Conservation (phyloP, 768 basidiomycete species). For the Aureoboletus auriporus region DNA sequence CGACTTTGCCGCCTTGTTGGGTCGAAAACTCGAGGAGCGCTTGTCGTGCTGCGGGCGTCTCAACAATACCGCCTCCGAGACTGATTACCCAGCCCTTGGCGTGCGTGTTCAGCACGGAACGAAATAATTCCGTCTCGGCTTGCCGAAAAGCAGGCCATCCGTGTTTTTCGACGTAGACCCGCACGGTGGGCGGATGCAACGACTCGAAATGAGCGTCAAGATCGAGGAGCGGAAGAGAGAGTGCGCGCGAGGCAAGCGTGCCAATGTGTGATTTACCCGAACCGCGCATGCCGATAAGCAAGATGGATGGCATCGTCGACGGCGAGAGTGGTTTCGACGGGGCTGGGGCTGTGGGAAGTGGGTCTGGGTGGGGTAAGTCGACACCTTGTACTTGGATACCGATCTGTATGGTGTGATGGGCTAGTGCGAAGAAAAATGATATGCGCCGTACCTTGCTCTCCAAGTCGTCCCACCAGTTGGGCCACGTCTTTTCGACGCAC, state of each 20-base stretch:
- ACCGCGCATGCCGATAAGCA: constrained; percentile 95
- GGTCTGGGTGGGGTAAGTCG: constrained; percentile 49
- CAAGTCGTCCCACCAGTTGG: constrained; percentile 99
- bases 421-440: neutral
- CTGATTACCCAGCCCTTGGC: constrained; percentile 71
- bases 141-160: constrained; percentile 91
- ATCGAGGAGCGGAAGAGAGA: constrained; percentile 77
- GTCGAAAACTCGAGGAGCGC: constrained; percentile 63
- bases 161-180: constrained; percentile 72
- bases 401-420: constrained; percentile 48
- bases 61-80: constrained; percentile 93
- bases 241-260: constrained; percentile 63
- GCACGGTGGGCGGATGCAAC: constrained; percentile 56
- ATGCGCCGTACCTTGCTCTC: constrained; percentile 74
- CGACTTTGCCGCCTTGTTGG: constrained; percentile 60
- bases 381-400: constrained; percentile 86
- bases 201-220: constrained; percentile 78
- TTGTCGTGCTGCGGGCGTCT: constrained; percentile 71
- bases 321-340: constrained; percentile 12
- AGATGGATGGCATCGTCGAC: constrained; percentile 51
- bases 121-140: constrained; percentile 68
- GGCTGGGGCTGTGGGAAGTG: constrained; percentile 32
- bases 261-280: constrained; percentile 93
- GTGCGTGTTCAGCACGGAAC: constrained; percentile 57
- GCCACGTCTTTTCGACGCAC: constrained; percentile 99